phyloP scores from a whole-genome alignment of 441 rosid species.

The Mallotus japonicus region DNA sequence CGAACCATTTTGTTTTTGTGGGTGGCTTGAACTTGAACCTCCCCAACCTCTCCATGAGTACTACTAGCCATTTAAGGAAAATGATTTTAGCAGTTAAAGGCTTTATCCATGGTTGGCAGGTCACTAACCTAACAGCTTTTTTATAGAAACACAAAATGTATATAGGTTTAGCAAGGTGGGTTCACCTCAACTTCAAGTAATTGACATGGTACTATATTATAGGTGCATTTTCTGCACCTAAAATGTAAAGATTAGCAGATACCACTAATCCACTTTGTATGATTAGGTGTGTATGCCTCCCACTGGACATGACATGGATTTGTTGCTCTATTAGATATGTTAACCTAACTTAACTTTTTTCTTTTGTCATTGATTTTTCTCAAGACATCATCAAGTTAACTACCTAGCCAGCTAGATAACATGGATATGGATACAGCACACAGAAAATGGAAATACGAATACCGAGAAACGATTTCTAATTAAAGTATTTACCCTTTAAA shows the following conservation, averaged over 20 bases:
- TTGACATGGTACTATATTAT: constrained; percentile 18
- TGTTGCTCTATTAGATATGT: constrained; percentile 12
- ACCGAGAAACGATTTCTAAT: no score
- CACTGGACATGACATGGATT: constrained; percentile 4
- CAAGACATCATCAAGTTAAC: no score
- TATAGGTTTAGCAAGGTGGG: constrained; percentile 12
- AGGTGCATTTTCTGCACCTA: not conserved
- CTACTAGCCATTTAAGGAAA: not conserved
- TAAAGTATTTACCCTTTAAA: no score
- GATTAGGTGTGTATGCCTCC: constrained; percentile 14
- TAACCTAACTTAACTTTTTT: constrained; percentile 17
- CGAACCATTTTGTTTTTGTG: no score
- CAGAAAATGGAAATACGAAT: no score
- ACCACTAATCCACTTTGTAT: not conserved
- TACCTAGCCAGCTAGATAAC: no score
- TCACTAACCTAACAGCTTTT: constrained; percentile 26
- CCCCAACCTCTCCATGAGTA: no score
- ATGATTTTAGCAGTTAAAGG: not conserved
- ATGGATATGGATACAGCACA: no score
- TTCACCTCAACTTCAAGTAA: constrained; percentile 21
- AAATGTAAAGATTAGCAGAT: not conserved
- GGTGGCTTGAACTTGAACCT: no score
- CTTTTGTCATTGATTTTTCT: not conserved
- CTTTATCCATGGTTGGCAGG: constrained; percentile 17
- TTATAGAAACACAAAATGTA: not conserved